A percentile compares a stretch with the other conserved stretches of the same genome.
Conservation (phyloP, 371 early-diverging fungal species). For the Mortierella sp. region DNA sequence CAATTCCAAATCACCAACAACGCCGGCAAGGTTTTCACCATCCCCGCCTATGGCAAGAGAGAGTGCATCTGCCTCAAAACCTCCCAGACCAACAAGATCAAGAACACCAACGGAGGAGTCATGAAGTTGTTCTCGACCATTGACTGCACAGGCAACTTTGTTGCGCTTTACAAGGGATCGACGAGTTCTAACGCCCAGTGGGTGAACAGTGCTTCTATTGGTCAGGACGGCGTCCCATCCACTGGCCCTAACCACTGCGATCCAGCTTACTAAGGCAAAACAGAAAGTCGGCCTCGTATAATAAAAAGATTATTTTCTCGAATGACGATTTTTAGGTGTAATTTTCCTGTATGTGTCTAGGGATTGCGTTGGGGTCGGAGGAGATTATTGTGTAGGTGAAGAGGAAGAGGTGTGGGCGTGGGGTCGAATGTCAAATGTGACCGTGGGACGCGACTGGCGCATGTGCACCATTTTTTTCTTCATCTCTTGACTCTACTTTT, state of each 20-base stretch:
- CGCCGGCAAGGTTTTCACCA: neutral
- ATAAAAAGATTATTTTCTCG: no score
- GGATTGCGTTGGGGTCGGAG: no score
- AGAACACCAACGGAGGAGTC: constrained; percentile 17
- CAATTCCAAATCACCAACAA: constrained; percentile 10
- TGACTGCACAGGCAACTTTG: constrained; percentile 28
- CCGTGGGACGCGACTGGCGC: no score
- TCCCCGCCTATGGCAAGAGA: neutral
- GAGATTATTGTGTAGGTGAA: no score
- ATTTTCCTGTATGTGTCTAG: no score
- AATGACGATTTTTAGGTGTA: no score
- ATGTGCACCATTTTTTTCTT: no score
- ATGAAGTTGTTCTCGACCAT: constrained; percentile 21
- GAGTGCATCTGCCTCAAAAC: constrained; percentile 8
- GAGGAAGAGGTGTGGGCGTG: no score
- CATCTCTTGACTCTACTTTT: no score
- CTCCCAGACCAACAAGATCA: constrained; percentile 25
- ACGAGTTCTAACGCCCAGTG: constrained; percentile 12
- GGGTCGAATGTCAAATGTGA: no score
- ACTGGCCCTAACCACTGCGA: constrained; percentile 10
- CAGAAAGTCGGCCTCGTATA: no score
- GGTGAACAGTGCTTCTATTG: constrained; percentile 28
- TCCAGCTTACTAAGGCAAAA: no score
- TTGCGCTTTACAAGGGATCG: neutral
- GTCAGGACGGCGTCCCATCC: constrained; percentile 18